A percentile compares a stretch with the other conserved stretches of the same genome.
Conservation (phyloP, 129 eudicot species). For the Apium graveolens region DNA sequence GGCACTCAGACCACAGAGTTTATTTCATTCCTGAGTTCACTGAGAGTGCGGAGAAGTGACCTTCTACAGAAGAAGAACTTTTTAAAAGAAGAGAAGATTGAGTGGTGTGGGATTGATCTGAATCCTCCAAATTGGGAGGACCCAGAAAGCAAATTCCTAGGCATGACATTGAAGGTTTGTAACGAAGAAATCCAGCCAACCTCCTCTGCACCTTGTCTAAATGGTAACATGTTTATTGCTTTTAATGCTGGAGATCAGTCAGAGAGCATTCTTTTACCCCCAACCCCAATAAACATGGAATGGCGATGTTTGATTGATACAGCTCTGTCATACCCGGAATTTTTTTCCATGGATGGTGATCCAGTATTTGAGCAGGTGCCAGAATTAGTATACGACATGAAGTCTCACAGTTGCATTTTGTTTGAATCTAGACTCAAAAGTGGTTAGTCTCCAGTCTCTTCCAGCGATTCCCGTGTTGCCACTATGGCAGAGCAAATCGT, state of each 20-base stretch:
- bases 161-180: conserved; percentile 47
- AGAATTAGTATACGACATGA: conserved; percentile 46
- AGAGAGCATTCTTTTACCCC: conserved; percentile 44
- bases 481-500: not conserved
- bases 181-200: conserved; percentile 10
- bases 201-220: conserved; percentile 3
- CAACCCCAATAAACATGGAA: conserved; percentile 33
- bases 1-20: conserved; percentile 54
- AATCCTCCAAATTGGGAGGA: conserved; percentile 87
- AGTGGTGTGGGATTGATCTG: conserved; percentile 51
- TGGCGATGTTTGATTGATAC: conserved; percentile 90
- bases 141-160: conserved; percentile 56
- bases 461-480: not conserved
- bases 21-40: conserved; percentile 57
- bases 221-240: conserved; percentile 56
- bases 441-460: conserved; percentile 6
- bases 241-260: conserved; percentile 51
- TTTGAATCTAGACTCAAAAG: conserved; percentile 52
- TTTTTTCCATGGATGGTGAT: conserved; percentile 53
- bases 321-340: conserved; percentile 62
- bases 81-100: conserved; percentile 55
- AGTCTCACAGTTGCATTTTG: conserved; percentile 63
- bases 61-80: conserved; percentile 61
- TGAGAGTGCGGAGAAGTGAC: conserved; percentile 62
- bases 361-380: conserved; percentile 40